Percentiles rank a stretch among this genome's conserved stretches.
phyloP scores from a whole-genome alignment of 1,139 yeast genomes.

The Pichia sp. region DNA sequence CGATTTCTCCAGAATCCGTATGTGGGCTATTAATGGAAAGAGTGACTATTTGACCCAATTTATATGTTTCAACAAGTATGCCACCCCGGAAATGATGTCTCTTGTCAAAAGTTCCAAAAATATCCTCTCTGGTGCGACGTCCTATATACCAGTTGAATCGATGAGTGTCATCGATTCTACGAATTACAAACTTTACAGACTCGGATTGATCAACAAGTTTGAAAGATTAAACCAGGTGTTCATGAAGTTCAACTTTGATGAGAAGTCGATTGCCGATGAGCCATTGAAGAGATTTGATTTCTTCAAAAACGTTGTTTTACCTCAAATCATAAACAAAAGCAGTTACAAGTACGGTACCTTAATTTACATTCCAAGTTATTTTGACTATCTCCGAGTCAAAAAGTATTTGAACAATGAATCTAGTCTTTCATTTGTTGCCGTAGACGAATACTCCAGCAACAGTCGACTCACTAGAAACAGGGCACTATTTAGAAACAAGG shows the following conservation, averaged over 20 bases:
- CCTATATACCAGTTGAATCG: conserved; percentile 29
- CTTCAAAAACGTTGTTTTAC: conserved; percentile 69
- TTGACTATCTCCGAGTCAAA: conserved; percentile 78
- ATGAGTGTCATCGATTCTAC: conserved; percentile 29
- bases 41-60: conserved; percentile 75
- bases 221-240: conserved; percentile 69
- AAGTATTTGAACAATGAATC: conserved; percentile 66
- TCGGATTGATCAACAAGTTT: conserved; percentile 47
- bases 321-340: conserved; percentile 56
- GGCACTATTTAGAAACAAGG: conserved; percentile 47
- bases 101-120: conserved; percentile 40
- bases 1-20: conserved; percentile 85
- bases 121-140: conserved; percentile 33
- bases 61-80: conserved; percentile 64
- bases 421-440: conserved; percentile 55
- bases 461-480: conserved; percentile 70
- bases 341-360: conserved; percentile 67
- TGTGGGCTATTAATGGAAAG: conserved; percentile 89
- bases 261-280: conserved; percentile 51
- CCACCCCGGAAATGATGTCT: conserved; percentile 78
- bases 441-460: conserved; percentile 79
- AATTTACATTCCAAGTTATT: conserved; percentile 78
- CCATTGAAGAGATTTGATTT: conserved; percentile 78
- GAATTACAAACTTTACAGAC: conserved; percentile 32
- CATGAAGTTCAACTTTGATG: conserved; percentile 56